Evolutionary conservation across 129 eudicot species (phyloP).

Genomic region (Pittosporum tobira): DNA sequence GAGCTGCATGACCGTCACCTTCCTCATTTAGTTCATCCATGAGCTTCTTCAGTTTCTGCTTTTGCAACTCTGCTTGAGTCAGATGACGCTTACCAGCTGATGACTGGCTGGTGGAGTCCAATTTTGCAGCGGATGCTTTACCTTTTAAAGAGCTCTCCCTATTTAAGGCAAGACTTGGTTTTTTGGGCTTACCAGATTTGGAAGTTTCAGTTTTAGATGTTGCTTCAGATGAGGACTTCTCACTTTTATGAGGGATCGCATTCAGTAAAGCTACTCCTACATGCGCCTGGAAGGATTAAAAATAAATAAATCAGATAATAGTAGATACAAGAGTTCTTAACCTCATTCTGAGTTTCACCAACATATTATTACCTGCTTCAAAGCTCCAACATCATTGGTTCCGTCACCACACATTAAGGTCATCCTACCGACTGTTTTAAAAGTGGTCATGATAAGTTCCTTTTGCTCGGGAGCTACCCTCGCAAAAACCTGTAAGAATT

Average conservation of each 20-base stretch:
- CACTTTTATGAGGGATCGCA: slow-evolving; percentile 51
- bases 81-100: slow-evolving; percentile 53
- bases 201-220: slow-evolving; percentile 26
- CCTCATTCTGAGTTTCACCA: neutral
- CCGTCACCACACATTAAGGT: slow-evolving; percentile 98
- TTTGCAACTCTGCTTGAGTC: slow-evolving; percentile 67
- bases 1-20: slow-evolving; percentile 73
- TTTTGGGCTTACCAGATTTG: slow-evolving; percentile 42
- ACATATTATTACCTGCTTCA: slow-evolving; percentile 65
- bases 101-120: slow-evolving; percentile 35
- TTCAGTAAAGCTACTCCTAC: slow-evolving; percentile 86
- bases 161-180: slow-evolving; percentile 40
- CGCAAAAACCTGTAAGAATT: slow-evolving; percentile 66
- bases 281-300: slow-evolving; percentile 49
- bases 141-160: slow-evolving; percentile 35
- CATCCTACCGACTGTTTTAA: slow-evolving; percentile 74
- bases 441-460: slow-evolving; percentile 85
- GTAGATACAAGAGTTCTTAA: neutral
- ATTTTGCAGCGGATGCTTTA: slow-evolving; percentile 21
- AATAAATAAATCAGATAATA: neutral
- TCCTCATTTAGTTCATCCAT: slow-evolving; percentile 83
- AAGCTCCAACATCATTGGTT: slow-evolving; percentile 91
- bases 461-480: slow-evolving; percentile 98
- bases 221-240: slow-evolving; percentile 44
- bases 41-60: slow-evolving; percentile 63